Evolutionary conservation across 2,329 filamentous ascomycete species (phyloP), one percentile per base, ranked within the genome.

Genomic region (Xylaria sp.): DNA sequence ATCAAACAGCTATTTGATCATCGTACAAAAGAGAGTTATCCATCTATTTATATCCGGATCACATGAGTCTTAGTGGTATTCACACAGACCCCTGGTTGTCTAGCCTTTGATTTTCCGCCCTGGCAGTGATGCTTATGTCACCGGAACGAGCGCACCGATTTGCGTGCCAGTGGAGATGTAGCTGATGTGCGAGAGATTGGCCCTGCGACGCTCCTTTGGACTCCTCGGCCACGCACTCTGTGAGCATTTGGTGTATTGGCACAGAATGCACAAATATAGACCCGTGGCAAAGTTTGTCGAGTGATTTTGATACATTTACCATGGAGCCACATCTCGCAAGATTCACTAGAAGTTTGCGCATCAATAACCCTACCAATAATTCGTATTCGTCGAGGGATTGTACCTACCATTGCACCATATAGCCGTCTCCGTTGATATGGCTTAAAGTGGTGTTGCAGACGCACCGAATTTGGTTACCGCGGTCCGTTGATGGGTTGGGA

Each of bases 191-290:
- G 78, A 25, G 74, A 73, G 49, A 73, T 74, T 27, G 67, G 51
- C 4, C 68, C 71, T 54, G 73, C 72, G 4, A 69, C 70, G 33
- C 66, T 73, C 58, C 80, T 78, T 2, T 81, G 79, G 61, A 78
- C 79, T 56, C 85, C 83, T 59, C 82, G 81, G 63, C 83, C 76
- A 47, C 85, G 81, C 25, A 83, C 80, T 36, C 82, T 82, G 27
- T 84, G 81, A 74, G 83, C 81, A 66, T 84, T 86, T 1, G 87
- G 85, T 9, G 87, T 89, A 69, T 88, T 85, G 22, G 85, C 85
- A 73, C 88, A 90, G 68, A 87, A 90, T 1, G 85, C 83, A 73
- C 88, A 90, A 39, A 90, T 86, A 71, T 90, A 90, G 5, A 90
- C 85, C 13, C 82, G 81, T 5, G 88, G 86, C 71, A 87, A 82